Evolutionary conservation across 108 stramenopile species (phyloP).

Genomic region (Fragilariopsis cylindrus): DNA sequence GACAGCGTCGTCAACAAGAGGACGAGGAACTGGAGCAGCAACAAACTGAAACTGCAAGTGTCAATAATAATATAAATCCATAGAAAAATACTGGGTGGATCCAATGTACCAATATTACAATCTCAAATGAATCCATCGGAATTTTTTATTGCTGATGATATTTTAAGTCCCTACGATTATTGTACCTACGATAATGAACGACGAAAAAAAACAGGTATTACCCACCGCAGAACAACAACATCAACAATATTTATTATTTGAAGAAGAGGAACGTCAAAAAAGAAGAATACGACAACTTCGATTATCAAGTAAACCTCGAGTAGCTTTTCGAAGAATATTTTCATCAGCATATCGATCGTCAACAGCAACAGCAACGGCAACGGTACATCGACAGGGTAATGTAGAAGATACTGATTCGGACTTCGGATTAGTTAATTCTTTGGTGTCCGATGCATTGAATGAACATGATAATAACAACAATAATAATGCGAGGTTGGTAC

Average conservation of each 20-base stretch:
- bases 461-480: not conserved
- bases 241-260: not conserved
- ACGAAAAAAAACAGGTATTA: slow-evolving; percentile 10
- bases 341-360: too few species aligned
- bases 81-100: not conserved
- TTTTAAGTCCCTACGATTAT: slow-evolving; percentile 33
- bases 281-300: not conserved
- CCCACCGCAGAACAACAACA: slow-evolving; percentile 9
- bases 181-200: slow-evolving; percentile 8
- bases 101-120: slow-evolving; percentile 28
- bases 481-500: too few species aligned
- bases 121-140: slow-evolving; percentile 49
- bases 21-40: not conserved
- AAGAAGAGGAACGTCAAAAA: not conserved
- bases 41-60: too few species aligned
- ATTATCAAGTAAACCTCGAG: not conserved
- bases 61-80: too few species aligned
- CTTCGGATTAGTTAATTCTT: not conserved
- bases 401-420: not conserved
- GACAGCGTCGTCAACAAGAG: too few species aligned
- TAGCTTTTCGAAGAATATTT: slow-evolving; percentile 18
- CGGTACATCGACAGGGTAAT: not conserved
- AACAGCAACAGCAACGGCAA: not conserved
- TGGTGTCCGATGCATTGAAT: too few species aligned
- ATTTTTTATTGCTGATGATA: slow-evolving; percentile 46